phyloP scores from a whole-genome alignment of 2,329 filamentous ascomycete species.

The Sarocladium kiliense region DNA sequence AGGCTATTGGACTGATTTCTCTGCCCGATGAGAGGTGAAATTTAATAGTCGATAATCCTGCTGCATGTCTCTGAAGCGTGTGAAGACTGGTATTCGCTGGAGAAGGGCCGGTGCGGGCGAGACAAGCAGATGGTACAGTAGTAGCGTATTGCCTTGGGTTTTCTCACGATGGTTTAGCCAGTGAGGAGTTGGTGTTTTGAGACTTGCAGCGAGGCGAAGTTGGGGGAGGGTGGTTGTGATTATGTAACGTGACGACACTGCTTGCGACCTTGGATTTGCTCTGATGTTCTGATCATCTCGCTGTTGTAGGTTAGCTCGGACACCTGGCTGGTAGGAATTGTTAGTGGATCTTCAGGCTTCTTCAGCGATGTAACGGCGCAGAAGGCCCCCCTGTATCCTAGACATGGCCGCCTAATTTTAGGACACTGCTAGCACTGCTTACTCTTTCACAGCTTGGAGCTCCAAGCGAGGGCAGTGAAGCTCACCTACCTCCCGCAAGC shows the following conservation, averaged over 20 bases:
- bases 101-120: conserved; percentile 7
- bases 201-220: conserved; percentile 13
- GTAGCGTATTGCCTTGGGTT: neutral
- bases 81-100: neutral
- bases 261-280: too few relatives aligned
- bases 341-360: too few relatives aligned
- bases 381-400: too few relatives aligned
- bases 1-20: neutral
- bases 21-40: too few relatives aligned
- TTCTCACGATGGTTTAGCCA: conserved; percentile 8
- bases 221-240: neutral
- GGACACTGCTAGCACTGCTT: too few relatives aligned
- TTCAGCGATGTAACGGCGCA: too few relatives aligned
- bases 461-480: too few relatives aligned
- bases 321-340: too few relatives aligned
- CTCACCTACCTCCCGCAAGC: neutral
- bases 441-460: too few relatives aligned
- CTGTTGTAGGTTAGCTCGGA: too few relatives aligned
- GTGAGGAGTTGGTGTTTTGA: conserved; percentile 11
- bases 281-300: too few relatives aligned
- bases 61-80: neutral
- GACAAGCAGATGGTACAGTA: neutral
- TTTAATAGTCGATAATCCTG: neutral
- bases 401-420: too few relatives aligned
- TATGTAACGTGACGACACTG: neutral